phyloP scores from a whole-genome alignment of 768 basidiomycete species.

The Gelatoporia subvermispora region DNA sequence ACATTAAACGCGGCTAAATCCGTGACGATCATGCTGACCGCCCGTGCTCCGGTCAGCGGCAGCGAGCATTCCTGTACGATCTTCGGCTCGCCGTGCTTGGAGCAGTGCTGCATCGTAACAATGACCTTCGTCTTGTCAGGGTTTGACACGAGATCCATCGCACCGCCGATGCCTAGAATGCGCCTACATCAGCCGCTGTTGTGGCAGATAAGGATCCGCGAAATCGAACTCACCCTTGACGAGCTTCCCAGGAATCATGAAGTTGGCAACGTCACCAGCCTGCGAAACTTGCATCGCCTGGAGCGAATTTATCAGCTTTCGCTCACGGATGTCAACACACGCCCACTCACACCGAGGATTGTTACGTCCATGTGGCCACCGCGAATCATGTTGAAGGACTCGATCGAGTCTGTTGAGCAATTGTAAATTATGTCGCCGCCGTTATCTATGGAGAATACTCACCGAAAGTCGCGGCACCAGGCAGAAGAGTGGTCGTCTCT shows the following conservation, averaged over 20 bases:
- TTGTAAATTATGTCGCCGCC: neutral
- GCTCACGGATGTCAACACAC: neutral
- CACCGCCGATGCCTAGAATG: slow-evolving; percentile 77
- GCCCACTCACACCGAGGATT: slow-evolving; percentile 73
- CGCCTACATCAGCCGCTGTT: neutral
- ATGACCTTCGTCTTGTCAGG: slow-evolving; percentile 92
- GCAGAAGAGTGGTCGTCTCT: slow-evolving; percentile 86
- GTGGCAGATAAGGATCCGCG: neutral
- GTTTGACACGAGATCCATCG: slow-evolving; percentile 93
- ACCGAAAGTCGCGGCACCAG: slow-evolving; percentile 88
- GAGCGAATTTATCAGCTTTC: slow-evolving; percentile 1
- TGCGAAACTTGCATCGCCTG: slow-evolving; percentile 93
- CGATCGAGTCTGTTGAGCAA: slow-evolving; percentile 60
- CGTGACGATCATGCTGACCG: slow-evolving; percentile 87
- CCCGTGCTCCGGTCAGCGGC: slow-evolving; percentile 81
- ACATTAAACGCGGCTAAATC: slow-evolving; percentile 88
- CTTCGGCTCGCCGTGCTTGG: slow-evolving; percentile 85
- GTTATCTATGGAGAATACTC: slow-evolving; percentile 16
- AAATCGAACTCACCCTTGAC: slow-evolving; percentile 52
- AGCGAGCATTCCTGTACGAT: slow-evolving; percentile 75
- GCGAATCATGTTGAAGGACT: slow-evolving; percentile 95
- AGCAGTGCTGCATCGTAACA: slow-evolving; percentile 81
- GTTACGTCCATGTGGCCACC: slow-evolving; percentile 91
- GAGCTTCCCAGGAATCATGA: slow-evolving; percentile 94
- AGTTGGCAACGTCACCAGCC: slow-evolving; percentile 90